Percentiles rank a stretch among this genome's conserved stretches.
Conservation (phyloP, 1,284 basidiomycete genomes). For the Apiotrichum porosum region DNA sequence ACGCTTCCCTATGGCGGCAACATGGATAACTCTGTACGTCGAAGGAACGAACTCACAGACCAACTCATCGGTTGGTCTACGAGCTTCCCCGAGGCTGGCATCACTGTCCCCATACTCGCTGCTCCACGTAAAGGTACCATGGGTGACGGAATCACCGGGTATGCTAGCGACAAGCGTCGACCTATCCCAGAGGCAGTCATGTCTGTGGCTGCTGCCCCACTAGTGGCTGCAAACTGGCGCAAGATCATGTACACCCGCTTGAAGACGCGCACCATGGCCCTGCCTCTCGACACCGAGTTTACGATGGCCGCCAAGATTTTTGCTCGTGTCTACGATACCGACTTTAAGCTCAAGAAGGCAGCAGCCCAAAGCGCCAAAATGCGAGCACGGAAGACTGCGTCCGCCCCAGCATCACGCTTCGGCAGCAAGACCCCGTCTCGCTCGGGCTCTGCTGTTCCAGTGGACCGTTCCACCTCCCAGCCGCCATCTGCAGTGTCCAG, state of each 20-base stretch:
- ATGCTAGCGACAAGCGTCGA: constrained; percentile 22
- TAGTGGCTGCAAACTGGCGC: constrained; percentile 27
- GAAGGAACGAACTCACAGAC: constrained; percentile 14
- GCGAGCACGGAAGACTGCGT: neutral
- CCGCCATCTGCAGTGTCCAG: no score
- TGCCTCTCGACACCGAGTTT: constrained; percentile 22
- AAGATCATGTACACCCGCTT: constrained; percentile 19
- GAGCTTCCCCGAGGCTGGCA: constrained; percentile 13
- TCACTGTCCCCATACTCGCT: constrained; percentile 16
- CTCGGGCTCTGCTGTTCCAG: no score
- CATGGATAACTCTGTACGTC: neutral
- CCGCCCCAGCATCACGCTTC: neutral
- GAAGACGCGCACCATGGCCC: constrained; percentile 6
- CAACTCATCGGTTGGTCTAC: constrained; percentile 21
- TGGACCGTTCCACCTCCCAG: neutral
- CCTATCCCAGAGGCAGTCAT: constrained; percentile 27
- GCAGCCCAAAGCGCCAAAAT: neutral
- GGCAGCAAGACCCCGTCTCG: neutral
- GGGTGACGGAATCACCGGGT: constrained; percentile 23
- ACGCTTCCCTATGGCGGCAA: constrained; percentile 4
- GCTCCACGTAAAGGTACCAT: constrained; percentile 20
- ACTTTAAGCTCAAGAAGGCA: constrained; percentile 2
- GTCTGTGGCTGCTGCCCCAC: constrained; percentile 17
- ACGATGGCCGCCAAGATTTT: constrained; percentile 25
- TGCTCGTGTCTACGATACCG: constrained; percentile 6